Conservation (phyloP, 371 early-diverging fungal genomes). For the Cokeromyces recurvatus region DNA sequence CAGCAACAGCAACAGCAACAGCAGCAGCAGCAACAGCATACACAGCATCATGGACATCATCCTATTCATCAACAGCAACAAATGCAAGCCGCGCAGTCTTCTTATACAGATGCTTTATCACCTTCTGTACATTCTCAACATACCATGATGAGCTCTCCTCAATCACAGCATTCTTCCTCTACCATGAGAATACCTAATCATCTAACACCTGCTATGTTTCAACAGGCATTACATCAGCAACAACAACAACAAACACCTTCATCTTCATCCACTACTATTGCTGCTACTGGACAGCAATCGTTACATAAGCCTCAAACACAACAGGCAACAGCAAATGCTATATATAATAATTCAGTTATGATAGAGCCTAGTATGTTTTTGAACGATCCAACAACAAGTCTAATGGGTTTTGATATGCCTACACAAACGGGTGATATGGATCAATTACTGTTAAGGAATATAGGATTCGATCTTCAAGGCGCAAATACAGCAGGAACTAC, state of each 20-base stretch:
- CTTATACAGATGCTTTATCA: constrained; percentile 11
- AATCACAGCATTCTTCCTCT: constrained; percentile 14
- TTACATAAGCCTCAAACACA: constrained; percentile 1
- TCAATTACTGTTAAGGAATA: constrained; percentile 22
- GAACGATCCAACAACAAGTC: constrained; percentile 16
- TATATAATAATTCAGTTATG: constrained; percentile 14
- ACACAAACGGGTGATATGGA: constrained; percentile 16
- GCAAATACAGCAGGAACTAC: neutral
- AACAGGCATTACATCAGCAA: constrained; percentile 7
- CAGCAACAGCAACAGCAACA: constrained; percentile 16
- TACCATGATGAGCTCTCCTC: constrained; percentile 23
- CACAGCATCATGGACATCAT: constrained; percentile 29
- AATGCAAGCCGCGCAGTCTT: neutral
- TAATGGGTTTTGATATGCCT: constrained; percentile 15
- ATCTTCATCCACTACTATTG: constrained; percentile 1
- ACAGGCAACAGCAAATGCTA: neutral
- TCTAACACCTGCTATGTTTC: constrained; percentile 9
- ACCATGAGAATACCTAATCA: constrained; percentile 18
- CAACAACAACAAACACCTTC: constrained; percentile 15
- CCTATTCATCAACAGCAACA: constrained; percentile 8
- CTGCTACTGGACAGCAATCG: constrained; percentile 13
- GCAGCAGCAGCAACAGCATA: constrained; percentile 23
- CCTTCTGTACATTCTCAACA: constrained; percentile 15
- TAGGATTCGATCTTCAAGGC: constrained; percentile 22
- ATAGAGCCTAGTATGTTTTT: constrained; percentile 26